Evolutionary conservation across 2,329 filamentous ascomycete species (phyloP), one percentile per base, ranked within the genome.

Genomic region (Truncatella angustata): DNA sequence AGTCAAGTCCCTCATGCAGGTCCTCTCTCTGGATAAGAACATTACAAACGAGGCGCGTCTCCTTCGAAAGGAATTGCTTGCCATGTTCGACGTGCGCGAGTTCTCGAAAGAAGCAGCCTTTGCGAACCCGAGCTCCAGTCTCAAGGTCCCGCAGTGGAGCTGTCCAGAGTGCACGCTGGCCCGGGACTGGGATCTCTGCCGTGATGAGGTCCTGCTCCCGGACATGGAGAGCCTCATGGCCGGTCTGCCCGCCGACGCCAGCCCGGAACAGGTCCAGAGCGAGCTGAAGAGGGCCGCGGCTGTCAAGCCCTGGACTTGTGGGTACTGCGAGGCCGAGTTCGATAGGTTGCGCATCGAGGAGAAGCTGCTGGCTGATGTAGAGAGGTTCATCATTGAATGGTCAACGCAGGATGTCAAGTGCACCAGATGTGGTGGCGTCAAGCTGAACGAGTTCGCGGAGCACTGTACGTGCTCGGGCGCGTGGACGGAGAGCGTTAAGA

Each of bases 401-500:
- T 80, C 85, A 56, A 90, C 87, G 30, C 93, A 97, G 73, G 94
- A 99, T 68, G 72, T 97, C 53, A 91, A 91, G 71, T 99, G 94
- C 59, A 66, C 64, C 26, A 78, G 80, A 54, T 88, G 85, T 67
- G 83, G 80, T 28, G 90, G 90, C 60, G 70, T 96, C 35, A 77
- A 91, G 65, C 79, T 90, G 36, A 97, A 96, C 67, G 93, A 97
- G 64, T 95, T 97, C 62, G 91, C 94, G 85, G 93, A 97, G 69
- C 92, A 97, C 70, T 99, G 95, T 71, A 88, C 86, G 10, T 99
- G 94, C 75, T 90, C 90, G 55, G 94, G 94, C 3, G 81, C 82
- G 54, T 99, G 94, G 94, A 80, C 78, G 16, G 84, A 84, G 58
- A 90, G 85, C 18, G 77, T 92, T 54, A 81, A 86, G 59, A 78